Evolutionary conservation across 1,284 basidiomycete genomes (phyloP), one percentile per base, ranked within the genome.

Genomic region (Cryptococcus sp.): DNA sequence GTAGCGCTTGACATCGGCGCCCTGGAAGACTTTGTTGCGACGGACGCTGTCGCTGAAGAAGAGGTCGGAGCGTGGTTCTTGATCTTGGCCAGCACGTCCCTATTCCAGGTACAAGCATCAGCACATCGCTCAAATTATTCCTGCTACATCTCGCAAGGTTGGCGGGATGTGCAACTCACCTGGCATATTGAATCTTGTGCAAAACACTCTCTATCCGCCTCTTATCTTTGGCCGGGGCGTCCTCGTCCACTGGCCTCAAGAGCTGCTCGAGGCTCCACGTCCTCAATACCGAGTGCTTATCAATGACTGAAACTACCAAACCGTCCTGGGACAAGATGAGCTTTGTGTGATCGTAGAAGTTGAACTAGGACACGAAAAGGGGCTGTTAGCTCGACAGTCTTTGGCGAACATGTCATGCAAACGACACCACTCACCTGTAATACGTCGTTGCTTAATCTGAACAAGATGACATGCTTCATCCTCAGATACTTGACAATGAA

Each of bases 291-390:
- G 92, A 91, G 70, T 89, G 85, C 79, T 91, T 92, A 82, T 93
- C 91, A 70, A 98, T 94, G 75, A 93, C 86, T 3, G 91, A 90
- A 48, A 98, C 82, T 16, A 89, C 80, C 22, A 88, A 81, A 1
- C 90, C 94, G 38, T 88, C 82, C 2, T 86, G 84, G 7, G 91
- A 92, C 54, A 98, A 82, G 61, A 99, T 88, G 57, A 98, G 80
- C 78, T 99, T 99, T 42, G 90, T 90, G 81, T 99, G 95, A 80
- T 99, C 95, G 79, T 91, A 92, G 77, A 97, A 98, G 82, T 98
- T 99, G 84, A 98, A 95, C 91, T 96, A 73, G n/a, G 60, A 61
- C 30, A 38, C 49, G 27, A 13, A 13, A 13, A 47, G 22, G 25
- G 16, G 38, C 2, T 38, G 8, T 40, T n/a, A 38, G 47, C 47